Evolutionary conservation across 768 basidiomycete species (phyloP).

Genomic region (Jaapia argillacea): DNA sequence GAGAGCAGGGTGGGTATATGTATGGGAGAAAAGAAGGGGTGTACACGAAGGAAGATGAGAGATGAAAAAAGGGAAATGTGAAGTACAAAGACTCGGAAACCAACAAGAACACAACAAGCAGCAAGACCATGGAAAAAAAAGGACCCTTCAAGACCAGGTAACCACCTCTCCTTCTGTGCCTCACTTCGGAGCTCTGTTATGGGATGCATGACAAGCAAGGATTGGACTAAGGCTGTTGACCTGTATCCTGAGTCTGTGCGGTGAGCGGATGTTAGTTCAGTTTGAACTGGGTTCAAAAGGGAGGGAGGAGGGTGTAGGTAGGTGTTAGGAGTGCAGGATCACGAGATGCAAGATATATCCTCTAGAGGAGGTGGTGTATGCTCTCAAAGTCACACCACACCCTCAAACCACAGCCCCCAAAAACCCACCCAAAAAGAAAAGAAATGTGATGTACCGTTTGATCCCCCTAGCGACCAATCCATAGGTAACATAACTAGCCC

Average conservation of each 20-base stretch:
- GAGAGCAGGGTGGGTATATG: background rate
- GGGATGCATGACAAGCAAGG: constrained; percentile 94
- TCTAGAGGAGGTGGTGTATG: background rate
- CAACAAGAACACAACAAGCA: too few species aligned
- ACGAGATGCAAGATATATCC: background rate
- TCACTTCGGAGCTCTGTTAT: constrained; percentile 84
- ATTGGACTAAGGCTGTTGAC: constrained; percentile 91
- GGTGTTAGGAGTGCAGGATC: background rate
- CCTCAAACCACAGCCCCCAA: too few species aligned
- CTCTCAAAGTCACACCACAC: too few species aligned
- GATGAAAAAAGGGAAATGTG: constrained; percentile 31
- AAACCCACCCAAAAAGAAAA: background rate
- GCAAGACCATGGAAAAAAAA: too few species aligned
- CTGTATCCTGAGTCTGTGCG: constrained; percentile 97
- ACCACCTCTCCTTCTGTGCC: constrained; percentile 83
- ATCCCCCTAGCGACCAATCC: constrained; percentile 92
- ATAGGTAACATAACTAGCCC: constrained; percentile 84
- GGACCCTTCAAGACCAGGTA: too few species aligned
- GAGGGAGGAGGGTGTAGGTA: background rate
- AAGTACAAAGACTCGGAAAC: too few species aligned
- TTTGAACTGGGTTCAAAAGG: background rate
- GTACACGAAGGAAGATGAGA: background rate
- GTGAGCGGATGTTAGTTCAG: constrained; percentile 1
- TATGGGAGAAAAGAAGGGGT: background rate
- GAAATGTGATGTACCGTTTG: constrained; percentile 58